phyloP scores from a whole-genome alignment of 768 basidiomycete species.

The Rhodosporidiobolus sp. region DNA sequence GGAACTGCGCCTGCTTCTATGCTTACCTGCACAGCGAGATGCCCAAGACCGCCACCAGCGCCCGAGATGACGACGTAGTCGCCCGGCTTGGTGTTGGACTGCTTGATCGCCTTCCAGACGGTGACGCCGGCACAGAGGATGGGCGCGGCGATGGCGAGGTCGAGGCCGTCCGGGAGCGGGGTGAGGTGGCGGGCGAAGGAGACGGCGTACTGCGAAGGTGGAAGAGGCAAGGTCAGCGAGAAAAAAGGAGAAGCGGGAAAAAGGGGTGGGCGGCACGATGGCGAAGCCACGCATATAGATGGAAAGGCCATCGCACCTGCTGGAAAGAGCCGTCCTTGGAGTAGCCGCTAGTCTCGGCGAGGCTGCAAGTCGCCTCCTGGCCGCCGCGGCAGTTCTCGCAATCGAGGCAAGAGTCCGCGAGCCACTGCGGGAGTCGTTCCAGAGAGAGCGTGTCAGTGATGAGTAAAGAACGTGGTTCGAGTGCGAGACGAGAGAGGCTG shows the following conservation, averaged over 20 bases:
- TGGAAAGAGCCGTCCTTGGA: constrained; percentile 59
- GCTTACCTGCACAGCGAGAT: constrained; percentile 61
- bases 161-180: constrained; percentile 65
- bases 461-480: neutral
- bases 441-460: neutral
- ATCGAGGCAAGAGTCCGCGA: constrained; percentile 44
- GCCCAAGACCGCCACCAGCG: constrained; percentile 40
- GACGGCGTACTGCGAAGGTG: constrained; percentile 40
- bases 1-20: neutral
- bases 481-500: no score
- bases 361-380: constrained; percentile 28
- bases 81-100: constrained; percentile 62
- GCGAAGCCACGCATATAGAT: no score
- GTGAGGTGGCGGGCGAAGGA: constrained; percentile 72
- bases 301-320: constrained; percentile 18
- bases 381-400: constrained; percentile 43
- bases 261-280: no score
- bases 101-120: constrained; percentile 78
- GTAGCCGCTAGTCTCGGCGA: constrained; percentile 58
- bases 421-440: constrained; percentile 45
- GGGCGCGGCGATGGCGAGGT: constrained; percentile 56
- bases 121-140: constrained; percentile 58
- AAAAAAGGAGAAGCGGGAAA: neutral
- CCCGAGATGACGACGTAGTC: constrained; percentile 67
- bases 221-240: neutral